Evolutionary conservation across 345 rosid genomes (phyloP).

Genomic region (Fremontodendron californicum): DNA sequence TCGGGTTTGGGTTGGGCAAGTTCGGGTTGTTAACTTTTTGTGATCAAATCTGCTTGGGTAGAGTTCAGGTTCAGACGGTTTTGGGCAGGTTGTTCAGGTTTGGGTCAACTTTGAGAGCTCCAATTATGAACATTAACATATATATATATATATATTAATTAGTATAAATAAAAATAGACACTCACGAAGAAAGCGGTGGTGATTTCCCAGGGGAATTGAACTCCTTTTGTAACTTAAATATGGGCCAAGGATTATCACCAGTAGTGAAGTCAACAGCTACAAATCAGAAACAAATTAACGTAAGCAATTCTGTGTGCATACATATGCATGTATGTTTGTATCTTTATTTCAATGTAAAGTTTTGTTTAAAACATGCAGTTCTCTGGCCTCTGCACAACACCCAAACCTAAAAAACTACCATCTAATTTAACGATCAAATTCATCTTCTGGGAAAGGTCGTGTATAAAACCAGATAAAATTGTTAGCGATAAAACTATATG

Average conservation of each 20-base stretch:
- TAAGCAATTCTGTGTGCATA: background rate
- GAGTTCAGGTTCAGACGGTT: no score
- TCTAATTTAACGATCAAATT: background rate
- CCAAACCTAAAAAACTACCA: background rate
- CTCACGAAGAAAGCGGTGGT: conserved; percentile 90
- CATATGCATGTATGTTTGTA: background rate
- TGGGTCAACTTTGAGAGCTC: no score
- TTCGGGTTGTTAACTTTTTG: no score
- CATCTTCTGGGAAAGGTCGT: background rate
- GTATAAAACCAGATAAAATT: background rate
- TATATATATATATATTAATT: background rate
- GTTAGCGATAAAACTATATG: background rate
- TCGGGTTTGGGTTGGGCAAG: no score
- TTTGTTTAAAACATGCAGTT: background rate
- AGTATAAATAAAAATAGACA: conserved; percentile 6
- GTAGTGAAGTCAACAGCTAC: conserved; percentile 91
- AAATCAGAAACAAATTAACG: conserved; percentile 17
- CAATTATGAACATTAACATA: conserved; percentile 10
- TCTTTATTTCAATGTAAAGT: background rate
- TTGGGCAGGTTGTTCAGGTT: no score
- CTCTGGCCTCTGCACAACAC: background rate
- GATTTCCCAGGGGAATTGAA: conserved; percentile 91
- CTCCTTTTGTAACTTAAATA: conserved; percentile 76
- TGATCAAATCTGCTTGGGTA: no score
- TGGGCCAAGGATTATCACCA: conserved; percentile 80